Evolutionary conservation across 495 filamentous ascomycete genomes (phyloP).

Genomic region (Penicillium cataractarum): DNA sequence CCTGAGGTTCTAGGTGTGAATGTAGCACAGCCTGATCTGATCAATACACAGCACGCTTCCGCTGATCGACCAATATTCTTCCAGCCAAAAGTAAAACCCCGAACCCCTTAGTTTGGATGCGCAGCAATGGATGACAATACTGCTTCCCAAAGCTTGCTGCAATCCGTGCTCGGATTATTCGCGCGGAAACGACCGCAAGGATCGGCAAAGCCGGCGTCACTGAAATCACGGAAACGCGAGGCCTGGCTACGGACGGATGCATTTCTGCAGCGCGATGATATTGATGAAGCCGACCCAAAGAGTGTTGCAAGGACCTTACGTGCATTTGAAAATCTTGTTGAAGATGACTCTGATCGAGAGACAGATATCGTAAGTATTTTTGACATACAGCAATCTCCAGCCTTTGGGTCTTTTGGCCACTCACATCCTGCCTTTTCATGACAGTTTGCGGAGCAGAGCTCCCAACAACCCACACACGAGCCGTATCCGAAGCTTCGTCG

Average conservation of each 20-base stretch:
- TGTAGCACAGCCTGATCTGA: too few species aligned
- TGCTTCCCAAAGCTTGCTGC: constrained; percentile 29
- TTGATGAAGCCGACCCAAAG: constrained; percentile 30
- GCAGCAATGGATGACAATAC: constrained; percentile 29
- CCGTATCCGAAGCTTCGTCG: constrained; percentile 28
- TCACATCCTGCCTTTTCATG: constrained; percentile 23
- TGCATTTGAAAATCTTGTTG: constrained; percentile 33
- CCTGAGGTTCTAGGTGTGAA: too few species aligned
- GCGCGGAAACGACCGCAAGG: constrained; percentile 36
- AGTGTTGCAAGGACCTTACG: constrained; percentile 28
- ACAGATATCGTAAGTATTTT: constrained; percentile 25
- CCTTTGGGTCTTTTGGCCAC: constrained; percentile 17
- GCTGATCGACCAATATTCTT: too few species aligned
- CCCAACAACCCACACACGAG: constrained; percentile 13
- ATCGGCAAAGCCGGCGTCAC: constrained; percentile 26
- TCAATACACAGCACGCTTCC: too few species aligned
- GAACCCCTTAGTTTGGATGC: too few species aligned
- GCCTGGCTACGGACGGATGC: constrained; percentile 39
- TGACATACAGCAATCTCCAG: constrained; percentile 23
- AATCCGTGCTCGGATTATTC: constrained; percentile 35
- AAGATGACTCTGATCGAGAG: constrained; percentile 30
- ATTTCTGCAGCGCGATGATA: constrained; percentile 32
- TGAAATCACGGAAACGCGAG: constrained; percentile 30
- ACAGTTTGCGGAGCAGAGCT: constrained; percentile 22
- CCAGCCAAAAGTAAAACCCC: too few species aligned